A percentile compares a stretch with the other conserved stretches of the same genome.
phyloP scores from a whole-genome alignment of 805 yeast genomes.

The Candida manassasensis region DNA sequence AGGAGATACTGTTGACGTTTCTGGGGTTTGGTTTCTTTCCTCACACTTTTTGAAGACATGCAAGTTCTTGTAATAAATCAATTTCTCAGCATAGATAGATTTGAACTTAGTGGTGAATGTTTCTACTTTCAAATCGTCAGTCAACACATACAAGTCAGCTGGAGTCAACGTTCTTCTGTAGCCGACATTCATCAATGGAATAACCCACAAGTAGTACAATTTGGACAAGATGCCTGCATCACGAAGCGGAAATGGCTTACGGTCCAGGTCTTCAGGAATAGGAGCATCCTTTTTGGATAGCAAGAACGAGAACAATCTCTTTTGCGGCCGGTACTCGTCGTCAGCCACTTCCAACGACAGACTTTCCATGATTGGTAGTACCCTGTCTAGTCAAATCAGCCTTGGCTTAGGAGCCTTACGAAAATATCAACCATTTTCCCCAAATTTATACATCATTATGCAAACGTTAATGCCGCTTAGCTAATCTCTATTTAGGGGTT shows the following conservation, averaged over 20 bases:
- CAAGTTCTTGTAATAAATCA: constrained; percentile 7
- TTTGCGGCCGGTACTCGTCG: constrained; percentile 23
- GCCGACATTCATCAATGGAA: constrained; percentile 56
- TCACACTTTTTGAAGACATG: constrained; percentile 20
- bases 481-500: too few relatives aligned
- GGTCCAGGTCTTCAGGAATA: constrained; percentile 45
- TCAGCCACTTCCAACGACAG: constrained; percentile 1
- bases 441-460: too few relatives aligned
- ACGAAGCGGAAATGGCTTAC: constrained; percentile 38
- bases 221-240: constrained; percentile 32
- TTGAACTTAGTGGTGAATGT: background rate
- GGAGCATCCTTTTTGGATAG: constrained; percentile 44
- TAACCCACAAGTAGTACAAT: constrained; percentile 59
- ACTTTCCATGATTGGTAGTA: background rate
- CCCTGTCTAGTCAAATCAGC: too few relatives aligned
- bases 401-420: too few relatives aligned
- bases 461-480: too few relatives aligned
- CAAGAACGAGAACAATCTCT: constrained; percentile 44
- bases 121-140: constrained; percentile 28
- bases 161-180: constrained; percentile 63
- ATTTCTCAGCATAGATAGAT: constrained; percentile 13
- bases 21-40: constrained; percentile 16
- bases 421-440: too few relatives aligned
- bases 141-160: constrained; percentile 44
- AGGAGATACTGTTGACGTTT: constrained; percentile 12